phyloP scores from a whole-genome alignment of 164 flowering plant genomes.

The Platanus orientalis region DNA sequence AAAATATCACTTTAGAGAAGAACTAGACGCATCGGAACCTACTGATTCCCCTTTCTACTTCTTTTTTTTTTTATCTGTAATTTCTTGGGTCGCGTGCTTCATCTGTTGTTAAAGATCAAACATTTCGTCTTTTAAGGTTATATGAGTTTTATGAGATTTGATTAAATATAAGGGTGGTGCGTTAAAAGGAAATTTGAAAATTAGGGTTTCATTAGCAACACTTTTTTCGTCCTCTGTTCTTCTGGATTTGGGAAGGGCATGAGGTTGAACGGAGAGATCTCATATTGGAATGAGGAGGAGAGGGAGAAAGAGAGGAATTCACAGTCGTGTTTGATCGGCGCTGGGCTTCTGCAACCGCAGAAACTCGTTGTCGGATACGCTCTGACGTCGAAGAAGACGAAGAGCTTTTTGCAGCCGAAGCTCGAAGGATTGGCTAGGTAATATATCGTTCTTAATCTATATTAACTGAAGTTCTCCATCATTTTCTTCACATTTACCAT shows the following conservation, averaged over 20 bases:
- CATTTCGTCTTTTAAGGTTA: not conserved
- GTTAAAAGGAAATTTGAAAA: not conserved
- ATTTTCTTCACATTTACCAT: not conserved
- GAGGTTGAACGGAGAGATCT: slow-evolving; percentile 42
- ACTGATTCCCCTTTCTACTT: too few species aligned
- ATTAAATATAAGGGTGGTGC: not conserved
- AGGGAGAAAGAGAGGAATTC: slow-evolving; percentile 17
- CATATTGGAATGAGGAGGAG: slow-evolving; percentile 17
- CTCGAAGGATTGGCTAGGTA: slow-evolving; percentile 58
- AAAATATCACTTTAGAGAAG: too few species aligned
- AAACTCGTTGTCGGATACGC: slow-evolving; percentile 63
- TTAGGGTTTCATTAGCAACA: not conserved
- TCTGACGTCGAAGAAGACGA: slow-evolving; percentile 60
- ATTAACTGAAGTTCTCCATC: not conserved
- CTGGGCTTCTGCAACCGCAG: slow-evolving; percentile 21
- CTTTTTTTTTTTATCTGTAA: too few species aligned
- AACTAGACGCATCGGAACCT: too few species aligned
- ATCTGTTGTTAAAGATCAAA: not conserved
- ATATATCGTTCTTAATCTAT: not conserved
- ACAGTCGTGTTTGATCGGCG: slow-evolving; percentile 12
- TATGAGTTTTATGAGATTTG: not conserved
- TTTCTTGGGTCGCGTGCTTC: too few species aligned
- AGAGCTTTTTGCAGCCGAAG: slow-evolving; percentile 68
- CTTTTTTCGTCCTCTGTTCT: not conserved
- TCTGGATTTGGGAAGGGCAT: slow-evolving; percentile 14